Evolutionary conservation across 163 green algal genomes (phyloP), one percentile per base, ranked within the genome.

Genomic region (Chlorella variabilis): DNA sequence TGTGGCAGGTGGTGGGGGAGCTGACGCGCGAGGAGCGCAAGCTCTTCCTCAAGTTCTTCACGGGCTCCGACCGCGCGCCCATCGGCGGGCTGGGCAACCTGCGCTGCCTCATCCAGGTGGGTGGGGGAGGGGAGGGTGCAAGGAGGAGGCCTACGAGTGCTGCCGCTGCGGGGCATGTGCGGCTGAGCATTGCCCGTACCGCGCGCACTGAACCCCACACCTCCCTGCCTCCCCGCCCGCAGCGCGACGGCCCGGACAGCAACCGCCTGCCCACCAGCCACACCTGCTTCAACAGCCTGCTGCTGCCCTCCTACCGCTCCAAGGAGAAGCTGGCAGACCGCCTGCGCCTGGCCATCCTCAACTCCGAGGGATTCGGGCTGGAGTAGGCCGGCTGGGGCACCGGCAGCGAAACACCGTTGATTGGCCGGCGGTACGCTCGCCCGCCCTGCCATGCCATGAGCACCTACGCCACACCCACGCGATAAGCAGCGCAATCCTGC

Each of bases 241-340:
- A 95, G 88, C 87, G 93, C 39, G 93, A 96, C 73, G 94, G 95
- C 54, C 76, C 91, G 6, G 93, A 97, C 88, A 94, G 86, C 51
- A 90, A 83, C 84, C 97, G 97, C 86, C 92, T 98, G 80, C 96
- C 96, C 74, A 98, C 94, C n/a, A 89, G 78, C 49, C 95, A 98
- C 90, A 99, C 96, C 0, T 98, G 94, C 89, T 98, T 98, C 94
- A 98, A 99, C 91, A 98, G 92, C 3, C 89, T 98, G 78, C 92
- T 98, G 83, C 90, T 98, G 87, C 96, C 96, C 0, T 91, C 94
- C 71, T 99, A 98, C 86, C 36, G 62, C 39, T 91, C 65, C 58
- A 86, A 85, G 41, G 87, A 90, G 15, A 95, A 95, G 84, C 89
- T 99, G 77, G 68, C 77, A 38, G 84, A 91, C 42, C 90, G 92